phyloP scores from a whole-genome alignment of 2,329 filamentous ascomycete genomes.

The Mariannaea sp. region DNA sequence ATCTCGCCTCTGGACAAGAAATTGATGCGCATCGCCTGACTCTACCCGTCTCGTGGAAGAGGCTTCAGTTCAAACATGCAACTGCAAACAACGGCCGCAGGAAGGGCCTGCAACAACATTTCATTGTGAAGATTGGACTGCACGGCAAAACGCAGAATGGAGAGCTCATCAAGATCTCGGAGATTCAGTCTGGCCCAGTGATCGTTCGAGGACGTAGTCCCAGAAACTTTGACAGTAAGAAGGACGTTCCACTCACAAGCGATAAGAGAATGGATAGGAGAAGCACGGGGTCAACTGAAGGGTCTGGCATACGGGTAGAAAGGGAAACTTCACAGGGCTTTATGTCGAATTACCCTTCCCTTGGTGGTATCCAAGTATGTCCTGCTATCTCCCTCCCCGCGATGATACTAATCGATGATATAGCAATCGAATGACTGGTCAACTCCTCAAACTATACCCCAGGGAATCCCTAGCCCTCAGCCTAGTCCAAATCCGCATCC shows the following conservation, averaged over 20 bases:
- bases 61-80: conserved; percentile 92
- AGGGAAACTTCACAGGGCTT: conserved; percentile 39
- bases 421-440: conserved; percentile 53
- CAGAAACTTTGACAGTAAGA: conserved; percentile 89
- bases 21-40: conserved; percentile 79
- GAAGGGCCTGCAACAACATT: conserved; percentile 95
- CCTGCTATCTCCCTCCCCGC: neutral
- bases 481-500: conserved; percentile 50
- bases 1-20: conserved; percentile 64
- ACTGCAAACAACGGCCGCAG: conserved; percentile 94
- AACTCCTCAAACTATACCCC: conserved; percentile 44
- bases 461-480: conserved; percentile 39
- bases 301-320: conserved; percentile 41
- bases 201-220: conserved; percentile 93
- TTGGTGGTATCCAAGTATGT: conserved; percentile 44
- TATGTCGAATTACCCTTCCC: conserved; percentile 40
- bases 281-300: conserved; percentile 46
- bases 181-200: conserved; percentile 89
- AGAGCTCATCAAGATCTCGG: conserved; percentile 75
- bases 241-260: conserved; percentile 76
- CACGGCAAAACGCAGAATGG: conserved; percentile 73
- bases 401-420: conserved; percentile 22
- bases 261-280: conserved; percentile 55
- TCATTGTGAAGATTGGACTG: conserved; percentile 84
- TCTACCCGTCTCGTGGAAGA: conserved; percentile 89